phyloP scores from a whole-genome alignment of 2,329 filamentous ascomycete genomes.

The Cercospora berteroae region DNA sequence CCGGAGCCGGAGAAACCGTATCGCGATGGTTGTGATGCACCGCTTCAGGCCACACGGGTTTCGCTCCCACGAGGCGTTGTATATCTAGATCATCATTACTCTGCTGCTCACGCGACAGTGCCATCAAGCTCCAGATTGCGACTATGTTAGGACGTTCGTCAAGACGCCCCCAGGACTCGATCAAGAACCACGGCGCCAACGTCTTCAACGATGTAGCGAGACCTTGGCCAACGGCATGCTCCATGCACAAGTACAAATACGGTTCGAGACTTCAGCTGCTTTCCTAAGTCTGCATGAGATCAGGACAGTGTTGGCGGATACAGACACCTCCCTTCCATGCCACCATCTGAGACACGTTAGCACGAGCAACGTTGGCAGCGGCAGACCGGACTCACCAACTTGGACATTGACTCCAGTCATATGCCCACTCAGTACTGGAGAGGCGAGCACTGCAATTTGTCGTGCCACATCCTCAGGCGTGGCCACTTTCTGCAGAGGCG shows the following conservation, averaged over 20 bases:
- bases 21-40: not conserved
- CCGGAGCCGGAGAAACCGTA: not conserved
- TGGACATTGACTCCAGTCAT: constrained; percentile 32
- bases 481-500: constrained; percentile 34
- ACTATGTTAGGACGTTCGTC: not conserved
- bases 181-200: not conserved
- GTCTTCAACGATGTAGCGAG: not conserved
- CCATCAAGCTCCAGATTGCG: no score
- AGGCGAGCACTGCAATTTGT: constrained; percentile 34
- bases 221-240: not conserved
- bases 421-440: constrained; percentile 31
- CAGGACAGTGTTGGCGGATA: constrained; percentile 13
- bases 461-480: constrained; percentile 31
- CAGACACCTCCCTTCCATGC: constrained; percentile 35
- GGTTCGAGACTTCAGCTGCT: not conserved
- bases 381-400: constrained; percentile 15
- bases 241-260: not conserved
- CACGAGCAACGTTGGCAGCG: not conserved
- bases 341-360: constrained; percentile 30
- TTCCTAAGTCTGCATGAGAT: not conserved
- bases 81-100: not conserved
- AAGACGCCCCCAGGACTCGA: not conserved
- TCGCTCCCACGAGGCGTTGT: not conserved
- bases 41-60: not conserved
- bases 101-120: no score